Conservation (phyloP, 768 basidiomycete genomes). For the Suillus variegatus region DNA sequence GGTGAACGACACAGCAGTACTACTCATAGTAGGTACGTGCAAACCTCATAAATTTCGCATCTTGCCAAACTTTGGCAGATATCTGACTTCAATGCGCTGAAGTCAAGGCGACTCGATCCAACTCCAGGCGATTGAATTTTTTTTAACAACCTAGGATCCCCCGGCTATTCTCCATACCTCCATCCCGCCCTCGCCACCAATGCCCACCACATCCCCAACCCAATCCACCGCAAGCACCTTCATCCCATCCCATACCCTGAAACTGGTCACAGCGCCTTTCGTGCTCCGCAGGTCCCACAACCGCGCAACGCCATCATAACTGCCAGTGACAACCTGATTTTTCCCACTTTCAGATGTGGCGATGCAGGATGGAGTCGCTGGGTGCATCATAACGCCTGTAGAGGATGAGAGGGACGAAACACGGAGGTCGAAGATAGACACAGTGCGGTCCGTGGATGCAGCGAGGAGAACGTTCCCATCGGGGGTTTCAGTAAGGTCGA, state of each 20-base stretch:
- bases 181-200: constrained; percentile 67
- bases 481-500: constrained; percentile 54
- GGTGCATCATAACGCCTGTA: constrained; percentile 52
- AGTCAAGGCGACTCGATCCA: neutral
- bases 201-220: constrained; percentile 53
- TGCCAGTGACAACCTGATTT: constrained; percentile 67
- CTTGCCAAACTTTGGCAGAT: neutral
- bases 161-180: constrained; percentile 60
- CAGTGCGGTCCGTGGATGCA: constrained; percentile 73
- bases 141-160: constrained; percentile 15
- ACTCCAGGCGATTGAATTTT: neutral
- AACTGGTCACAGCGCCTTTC: constrained; percentile 62
- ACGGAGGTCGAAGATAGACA: constrained; percentile 71
- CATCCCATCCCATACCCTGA: constrained; percentile 60
- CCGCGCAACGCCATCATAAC: constrained; percentile 76
- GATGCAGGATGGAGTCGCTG: constrained; percentile 70
- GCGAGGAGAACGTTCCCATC: constrained; percentile 44
- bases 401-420: constrained; percentile 36
- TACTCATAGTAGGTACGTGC: neutral
- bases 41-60: neutral
- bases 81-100: constrained; percentile 39
- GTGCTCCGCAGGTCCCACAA: constrained; percentile 80
- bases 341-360: constrained; percentile 18
- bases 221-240: constrained; percentile 66
- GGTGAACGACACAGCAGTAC: neutral